phyloP scores from a whole-genome alignment of 768 basidiomycete species.

The Russula emetica region DNA sequence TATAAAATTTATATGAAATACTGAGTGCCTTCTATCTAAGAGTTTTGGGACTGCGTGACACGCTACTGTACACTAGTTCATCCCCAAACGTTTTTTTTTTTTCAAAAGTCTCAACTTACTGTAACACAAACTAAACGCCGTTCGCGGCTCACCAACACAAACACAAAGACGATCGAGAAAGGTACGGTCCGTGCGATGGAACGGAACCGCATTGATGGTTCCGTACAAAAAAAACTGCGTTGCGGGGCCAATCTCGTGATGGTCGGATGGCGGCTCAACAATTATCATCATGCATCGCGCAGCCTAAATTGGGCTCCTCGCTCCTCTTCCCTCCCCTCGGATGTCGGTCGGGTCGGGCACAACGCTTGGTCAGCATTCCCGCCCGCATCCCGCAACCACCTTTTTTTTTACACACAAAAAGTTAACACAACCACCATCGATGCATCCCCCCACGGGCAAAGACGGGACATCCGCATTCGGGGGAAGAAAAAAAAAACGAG shows the following conservation, averaged over 20 bases:
- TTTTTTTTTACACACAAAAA: neutral
- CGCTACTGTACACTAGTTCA: too few relatives aligned
- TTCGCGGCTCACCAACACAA: neutral
- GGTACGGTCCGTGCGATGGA: conserved; percentile 9
- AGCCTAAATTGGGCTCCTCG: neutral
- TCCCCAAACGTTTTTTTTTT: too few relatives aligned
- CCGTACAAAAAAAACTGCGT: conserved; percentile 4
- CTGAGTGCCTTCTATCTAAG: neutral
- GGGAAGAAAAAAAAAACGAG: neutral
- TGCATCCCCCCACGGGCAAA: neutral
- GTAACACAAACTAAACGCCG: neutral
- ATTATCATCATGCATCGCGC: too few relatives aligned
- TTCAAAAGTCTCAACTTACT: too few relatives aligned
- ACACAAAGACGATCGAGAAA: conserved; percentile 15
- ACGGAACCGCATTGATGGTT: conserved; percentile 6
- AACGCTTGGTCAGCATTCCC: conserved; percentile 7
- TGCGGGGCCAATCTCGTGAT: conserved; percentile 8
- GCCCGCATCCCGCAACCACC: too few relatives aligned
- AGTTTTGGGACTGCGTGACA: neutral
- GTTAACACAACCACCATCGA: neutral
- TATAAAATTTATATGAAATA: neutral
- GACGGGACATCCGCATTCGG: conserved; percentile 12
- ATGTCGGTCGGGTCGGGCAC: neutral
- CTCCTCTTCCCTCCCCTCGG: too few relatives aligned
- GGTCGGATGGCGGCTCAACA: neutral